These are phyloP conservation scores for Globisporangium emineosum DNA, from an alignment of 352 stramenopile species.

Conservation along the genomic window DNA sequence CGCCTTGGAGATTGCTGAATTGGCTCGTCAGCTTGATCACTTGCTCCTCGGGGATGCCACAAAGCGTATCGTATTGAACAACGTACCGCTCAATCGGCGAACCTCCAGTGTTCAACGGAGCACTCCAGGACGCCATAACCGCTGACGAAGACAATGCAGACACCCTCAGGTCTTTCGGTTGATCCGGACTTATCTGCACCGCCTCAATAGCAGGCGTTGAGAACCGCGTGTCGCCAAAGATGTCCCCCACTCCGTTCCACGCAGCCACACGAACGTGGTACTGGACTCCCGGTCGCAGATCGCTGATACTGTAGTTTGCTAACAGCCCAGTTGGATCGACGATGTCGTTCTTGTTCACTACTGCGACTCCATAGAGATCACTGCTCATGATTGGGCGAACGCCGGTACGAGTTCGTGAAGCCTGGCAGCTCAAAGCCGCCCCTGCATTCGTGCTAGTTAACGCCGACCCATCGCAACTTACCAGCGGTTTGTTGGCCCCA, in stretches of 20 bases:
- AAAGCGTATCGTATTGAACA: slow-evolving; percentile 61
- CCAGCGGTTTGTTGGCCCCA: slow-evolving; percentile 46
- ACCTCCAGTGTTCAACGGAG: slow-evolving; percentile 52
- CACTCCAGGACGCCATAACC: slow-evolving; percentile 49
- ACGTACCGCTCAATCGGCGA: slow-evolving; percentile 40
- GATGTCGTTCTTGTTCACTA: slow-evolving; percentile 43
- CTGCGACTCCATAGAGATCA: slow-evolving; percentile 47
- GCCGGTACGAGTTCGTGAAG: slow-evolving; percentile 32
- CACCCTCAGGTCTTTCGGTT: slow-evolving; percentile 47
- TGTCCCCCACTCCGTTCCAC: slow-evolving; percentile 89
- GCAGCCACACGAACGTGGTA: slow-evolving; percentile 92
- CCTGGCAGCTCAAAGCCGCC: slow-evolving; percentile 34
- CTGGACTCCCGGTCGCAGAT: slow-evolving; percentile 31
- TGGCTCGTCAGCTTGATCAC: slow-evolving; percentile 37
- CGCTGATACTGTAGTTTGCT: slow-evolving; percentile 29
- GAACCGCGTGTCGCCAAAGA: slow-evolving; percentile 78
- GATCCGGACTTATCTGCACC: slow-evolving; percentile 34
- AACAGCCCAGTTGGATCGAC: slow-evolving; percentile 20
- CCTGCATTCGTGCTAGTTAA: slow-evolving; percentile 42
- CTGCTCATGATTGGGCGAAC: slow-evolving; percentile 79
- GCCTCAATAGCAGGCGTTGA: slow-evolving; percentile 68
- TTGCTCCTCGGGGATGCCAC: slow-evolving; percentile 61
- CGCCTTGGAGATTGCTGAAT: slow-evolving; percentile 29
- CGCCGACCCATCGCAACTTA: slow-evolving; percentile 40
- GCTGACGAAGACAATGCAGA: slow-evolving; percentile 27